A percentile compares a stretch with the other conserved stretches of the same genome.
These are phyloP conservation scores for Dactylorhiza incarnata DNA, from an alignment of 106 monocot species.

Conservation along the genomic window DNA sequence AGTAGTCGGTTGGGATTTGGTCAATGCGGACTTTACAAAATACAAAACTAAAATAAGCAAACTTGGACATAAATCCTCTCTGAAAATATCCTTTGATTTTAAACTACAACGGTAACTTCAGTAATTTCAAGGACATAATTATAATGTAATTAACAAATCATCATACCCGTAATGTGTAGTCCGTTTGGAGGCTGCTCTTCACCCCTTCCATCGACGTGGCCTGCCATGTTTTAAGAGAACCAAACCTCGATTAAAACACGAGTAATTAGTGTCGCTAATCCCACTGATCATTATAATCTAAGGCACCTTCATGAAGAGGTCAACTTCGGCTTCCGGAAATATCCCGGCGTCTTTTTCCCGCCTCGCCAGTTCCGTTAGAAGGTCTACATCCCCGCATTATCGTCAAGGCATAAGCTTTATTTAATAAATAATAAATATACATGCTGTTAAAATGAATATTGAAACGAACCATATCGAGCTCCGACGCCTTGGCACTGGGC, in stretches of 20 bases:
- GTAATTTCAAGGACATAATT: not conserved
- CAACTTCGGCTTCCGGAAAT: slow-evolving; percentile 72
- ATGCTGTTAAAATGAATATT: not conserved
- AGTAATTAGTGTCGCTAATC: not conserved
- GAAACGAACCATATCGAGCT: slow-evolving; percentile 49
- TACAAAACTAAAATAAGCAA: not conserved
- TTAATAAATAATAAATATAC: not conserved
- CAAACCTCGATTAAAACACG: not conserved
- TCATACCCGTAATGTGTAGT: slow-evolving; percentile 52
- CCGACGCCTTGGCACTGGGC: slow-evolving; percentile 82
- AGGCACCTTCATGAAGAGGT: slow-evolving; percentile 86
- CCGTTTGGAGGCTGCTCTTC: slow-evolving; percentile 56
- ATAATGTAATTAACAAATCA: not conserved
- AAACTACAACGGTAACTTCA: no score
- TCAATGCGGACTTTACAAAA: not conserved
- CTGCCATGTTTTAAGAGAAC: slow-evolving; percentile 14
- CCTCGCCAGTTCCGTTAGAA: slow-evolving; percentile 60
- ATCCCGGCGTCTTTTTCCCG: slow-evolving; percentile 75
- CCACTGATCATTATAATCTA: not conserved
- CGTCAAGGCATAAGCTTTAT: not conserved
- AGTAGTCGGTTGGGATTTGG: not conserved
- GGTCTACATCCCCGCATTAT: slow-evolving; percentile 21
- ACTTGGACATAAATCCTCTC: no score
- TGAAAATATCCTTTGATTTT: no score
- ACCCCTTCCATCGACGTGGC: slow-evolving; percentile 65